These are phyloP conservation scores for Ceratopteris richardii DNA, from an alignment of 75 land plant genomes.

Conservation along the genomic window DNA sequence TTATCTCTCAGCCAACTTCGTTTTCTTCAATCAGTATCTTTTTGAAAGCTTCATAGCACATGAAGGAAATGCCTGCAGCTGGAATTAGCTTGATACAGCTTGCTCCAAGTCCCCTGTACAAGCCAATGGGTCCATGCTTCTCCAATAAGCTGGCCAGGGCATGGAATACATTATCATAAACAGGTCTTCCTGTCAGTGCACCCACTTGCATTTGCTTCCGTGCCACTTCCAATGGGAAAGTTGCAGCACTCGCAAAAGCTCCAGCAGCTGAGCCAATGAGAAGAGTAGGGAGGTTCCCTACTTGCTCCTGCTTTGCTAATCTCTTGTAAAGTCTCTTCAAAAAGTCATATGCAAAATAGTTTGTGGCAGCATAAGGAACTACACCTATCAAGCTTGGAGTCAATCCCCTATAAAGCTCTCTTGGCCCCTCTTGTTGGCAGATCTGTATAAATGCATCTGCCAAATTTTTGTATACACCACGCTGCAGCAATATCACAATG, in stretches of 20 bases:
- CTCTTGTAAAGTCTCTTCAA: constrained; percentile 59
- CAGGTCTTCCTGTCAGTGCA: constrained; percentile 69
- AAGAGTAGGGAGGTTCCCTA: constrained; percentile 74
- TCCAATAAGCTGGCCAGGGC: constrained; percentile 76
- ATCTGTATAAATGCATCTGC: constrained; percentile 82
- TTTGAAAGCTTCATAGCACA: constrained; percentile 98
- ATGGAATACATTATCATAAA: constrained; percentile 71
- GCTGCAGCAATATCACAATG: constrained; percentile 35
- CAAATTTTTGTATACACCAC: constrained; percentile 71
- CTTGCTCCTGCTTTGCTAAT: constrained; percentile 54
- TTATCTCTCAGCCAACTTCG: constrained; percentile 8
- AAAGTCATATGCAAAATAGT: constrained; percentile 83
- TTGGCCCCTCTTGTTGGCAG: constrained; percentile 62
- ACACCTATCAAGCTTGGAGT: constrained; percentile 89
- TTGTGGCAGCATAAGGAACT: constrained; percentile 88
- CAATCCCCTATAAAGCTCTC: constrained; percentile 85
- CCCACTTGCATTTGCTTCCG: constrained; percentile 95
- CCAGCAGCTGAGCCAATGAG: constrained; percentile 84
- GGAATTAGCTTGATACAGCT: constrained; percentile 97
- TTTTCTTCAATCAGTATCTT: constrained; percentile 70
- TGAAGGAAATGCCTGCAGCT: constrained; percentile 95
- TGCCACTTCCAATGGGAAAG: constrained; percentile 89
- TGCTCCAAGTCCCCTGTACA: constrained; percentile 82
- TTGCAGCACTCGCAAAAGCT: constrained; percentile 66
- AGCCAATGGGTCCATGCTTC: constrained; percentile 69